These are phyloP conservation scores for Xylaria grammica DNA, from an alignment of 495 filamentous ascomycete species.

Conservation along the genomic window DNA sequence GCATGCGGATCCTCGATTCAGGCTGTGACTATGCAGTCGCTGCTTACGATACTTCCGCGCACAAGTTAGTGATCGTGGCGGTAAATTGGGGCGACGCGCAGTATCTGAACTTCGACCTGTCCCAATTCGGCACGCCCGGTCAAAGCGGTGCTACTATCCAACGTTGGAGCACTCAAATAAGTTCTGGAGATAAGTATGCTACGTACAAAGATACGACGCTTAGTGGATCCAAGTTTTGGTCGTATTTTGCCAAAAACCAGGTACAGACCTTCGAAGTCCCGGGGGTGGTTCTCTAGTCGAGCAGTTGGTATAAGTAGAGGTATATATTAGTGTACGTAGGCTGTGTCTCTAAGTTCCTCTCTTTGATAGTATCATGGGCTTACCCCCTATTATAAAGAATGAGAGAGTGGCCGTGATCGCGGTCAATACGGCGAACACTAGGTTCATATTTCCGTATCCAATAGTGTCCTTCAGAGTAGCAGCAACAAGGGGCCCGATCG, in stretches of 20 bases:
- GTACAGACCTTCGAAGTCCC: constrained; percentile 42
- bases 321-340: background rate
- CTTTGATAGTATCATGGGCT: constrained; percentile 33
- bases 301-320: too few species aligned
- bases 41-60: constrained; percentile 38
- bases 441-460: constrained; percentile 65
- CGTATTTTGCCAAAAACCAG: constrained; percentile 30
- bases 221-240: constrained; percentile 33
- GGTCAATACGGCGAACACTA: constrained; percentile 52
- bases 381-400: constrained; percentile 55
- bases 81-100: constrained; percentile 44
- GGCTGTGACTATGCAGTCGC: constrained; percentile 41
- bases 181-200: constrained; percentile 38
- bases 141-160: constrained; percentile 36
- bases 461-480: constrained; percentile 54
- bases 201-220: constrained; percentile 21
- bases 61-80: constrained; percentile 43
- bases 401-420: constrained; percentile 50
- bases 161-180: constrained; percentile 43
- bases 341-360: background rate
- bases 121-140: constrained; percentile 31
- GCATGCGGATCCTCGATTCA: constrained; percentile 43
- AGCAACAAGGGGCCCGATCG: constrained; percentile 55
- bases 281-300: constrained; percentile 26
- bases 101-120: constrained; percentile 45